These are phyloP conservation scores for Wickerhamia fluorescens DNA, from an alignment of 805 yeast species.

Conservation along the genomic window DNA sequence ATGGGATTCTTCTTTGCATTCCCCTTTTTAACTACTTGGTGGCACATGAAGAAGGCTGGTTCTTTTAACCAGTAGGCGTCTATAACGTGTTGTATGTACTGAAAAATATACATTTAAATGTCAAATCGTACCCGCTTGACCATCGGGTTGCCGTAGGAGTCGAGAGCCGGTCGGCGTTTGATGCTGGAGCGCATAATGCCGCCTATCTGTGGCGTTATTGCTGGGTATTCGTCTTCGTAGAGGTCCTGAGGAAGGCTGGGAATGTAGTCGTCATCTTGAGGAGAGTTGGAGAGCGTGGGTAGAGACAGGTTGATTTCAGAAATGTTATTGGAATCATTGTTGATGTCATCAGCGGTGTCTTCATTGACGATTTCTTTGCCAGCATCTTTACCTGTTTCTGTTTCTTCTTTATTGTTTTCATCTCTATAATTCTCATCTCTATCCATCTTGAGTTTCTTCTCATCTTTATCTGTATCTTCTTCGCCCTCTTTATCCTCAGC, in stretches of 20 bases:
- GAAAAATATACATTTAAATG: too few species aligned
- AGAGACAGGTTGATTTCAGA: too few species aligned
- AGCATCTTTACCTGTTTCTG: neutral
- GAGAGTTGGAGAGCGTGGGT: too few species aligned
- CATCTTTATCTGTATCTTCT: slow-evolving; percentile 2
- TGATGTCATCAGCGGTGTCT: too few species aligned
- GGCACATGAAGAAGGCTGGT: slow-evolving; percentile 88
- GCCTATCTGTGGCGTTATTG: neutral
- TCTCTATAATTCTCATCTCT: slow-evolving; percentile 1
- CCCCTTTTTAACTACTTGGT: slow-evolving; percentile 75
- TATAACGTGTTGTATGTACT: too few species aligned
- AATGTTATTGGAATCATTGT: too few species aligned
- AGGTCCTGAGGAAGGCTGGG: slow-evolving; percentile 3
- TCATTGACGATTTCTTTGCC: too few species aligned
- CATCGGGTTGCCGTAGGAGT: slow-evolving; percentile 1
- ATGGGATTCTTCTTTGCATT: slow-evolving; percentile 37
- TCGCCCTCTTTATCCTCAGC: neutral
- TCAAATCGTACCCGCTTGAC: slow-evolving; percentile 27
- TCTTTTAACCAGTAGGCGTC: slow-evolving; percentile 4
- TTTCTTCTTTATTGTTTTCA: neutral
- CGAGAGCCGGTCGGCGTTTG: slow-evolving; percentile 4
- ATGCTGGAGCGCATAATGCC: slow-evolving; percentile 3
- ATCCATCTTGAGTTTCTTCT: neutral
- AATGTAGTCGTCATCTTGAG: slow-evolving; percentile 7
- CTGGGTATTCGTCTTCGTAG: neutral